These are phyloP conservation scores for Alternaria arbusti DNA, from an alignment of 2,329 filamentous ascomycete genomes.

Conservation along the genomic window DNA sequence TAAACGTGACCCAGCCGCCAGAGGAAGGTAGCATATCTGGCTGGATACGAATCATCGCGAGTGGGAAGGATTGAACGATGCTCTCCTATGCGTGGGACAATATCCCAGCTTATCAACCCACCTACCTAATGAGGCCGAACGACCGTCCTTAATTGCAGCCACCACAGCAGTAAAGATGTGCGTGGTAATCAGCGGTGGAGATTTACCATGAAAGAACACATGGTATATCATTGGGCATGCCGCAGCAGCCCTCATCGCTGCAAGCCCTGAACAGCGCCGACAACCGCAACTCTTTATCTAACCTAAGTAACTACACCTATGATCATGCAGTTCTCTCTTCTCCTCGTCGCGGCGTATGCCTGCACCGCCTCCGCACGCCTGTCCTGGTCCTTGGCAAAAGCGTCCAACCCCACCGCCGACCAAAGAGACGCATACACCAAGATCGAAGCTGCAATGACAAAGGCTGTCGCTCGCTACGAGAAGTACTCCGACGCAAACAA, in stretches of 20 bases:
- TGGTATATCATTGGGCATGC: neutral
- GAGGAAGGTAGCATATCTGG: slow-evolving; percentile 1
- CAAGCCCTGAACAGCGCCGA: neutral
- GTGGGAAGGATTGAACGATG: neutral
- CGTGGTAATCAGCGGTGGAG: neutral
- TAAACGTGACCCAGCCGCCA: neutral
- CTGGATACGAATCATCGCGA: neutral
- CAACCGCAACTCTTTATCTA: neutral
- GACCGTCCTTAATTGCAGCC: neutral
- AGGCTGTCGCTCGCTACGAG: slow-evolving; percentile 36
- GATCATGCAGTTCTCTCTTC: slow-evolving; percentile 31
- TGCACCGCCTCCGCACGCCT: slow-evolving; percentile 30
- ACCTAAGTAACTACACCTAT: neutral
- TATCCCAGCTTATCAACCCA: neutral
- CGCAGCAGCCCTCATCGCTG: neutral
- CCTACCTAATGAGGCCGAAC: slow-evolving; percentile 2
- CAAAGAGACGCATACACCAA: slow-evolving; percentile 40
- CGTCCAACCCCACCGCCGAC: slow-evolving; percentile 38
- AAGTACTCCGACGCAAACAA: slow-evolving; percentile 34
- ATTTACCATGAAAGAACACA: neutral
- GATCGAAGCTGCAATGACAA: slow-evolving; percentile 42
- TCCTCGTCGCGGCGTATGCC: slow-evolving; percentile 27
- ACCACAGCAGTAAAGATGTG: neutral
- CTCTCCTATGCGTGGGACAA: neutral
- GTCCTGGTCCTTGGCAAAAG: slow-evolving; percentile 36